phyloP scores from a whole-genome alignment of 83 land plant species.

The Diphasiastrum complanatum region DNA sequence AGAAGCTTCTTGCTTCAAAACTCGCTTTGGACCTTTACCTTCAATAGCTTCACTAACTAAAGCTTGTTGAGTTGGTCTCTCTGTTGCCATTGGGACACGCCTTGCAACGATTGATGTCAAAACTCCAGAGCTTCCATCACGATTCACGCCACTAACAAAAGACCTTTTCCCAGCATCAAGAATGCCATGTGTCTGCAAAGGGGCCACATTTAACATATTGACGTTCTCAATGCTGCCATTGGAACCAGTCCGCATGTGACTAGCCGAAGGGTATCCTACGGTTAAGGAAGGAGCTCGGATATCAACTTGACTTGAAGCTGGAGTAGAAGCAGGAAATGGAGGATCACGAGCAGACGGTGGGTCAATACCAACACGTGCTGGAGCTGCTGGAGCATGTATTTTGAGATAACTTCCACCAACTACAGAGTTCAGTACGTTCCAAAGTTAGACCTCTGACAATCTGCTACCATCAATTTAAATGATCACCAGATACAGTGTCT shows the following conservation, averaged over 20 bases:
- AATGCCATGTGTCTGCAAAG: slow-evolving; percentile 37
- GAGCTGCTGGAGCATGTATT: slow-evolving; percentile 36
- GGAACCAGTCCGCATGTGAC: slow-evolving; percentile 10
- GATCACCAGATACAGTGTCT: not conserved
- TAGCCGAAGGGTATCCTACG: slow-evolving; percentile 8
- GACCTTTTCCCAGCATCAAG: slow-evolving; percentile 41
- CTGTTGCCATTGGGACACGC: slow-evolving; percentile 40
- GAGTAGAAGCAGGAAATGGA: slow-evolving; percentile 56
- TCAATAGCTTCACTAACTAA: slow-evolving; percentile 44
- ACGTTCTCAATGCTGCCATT: slow-evolving; percentile 17
- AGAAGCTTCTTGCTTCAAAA: slow-evolving; percentile 35
- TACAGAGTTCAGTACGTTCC: slow-evolving; percentile 6
- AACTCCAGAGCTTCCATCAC: slow-evolving; percentile 36
- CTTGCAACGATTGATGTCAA: slow-evolving; percentile 40
- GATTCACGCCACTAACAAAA: slow-evolving; percentile 21
- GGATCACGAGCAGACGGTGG: slow-evolving; percentile 95
- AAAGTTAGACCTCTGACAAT: no score
- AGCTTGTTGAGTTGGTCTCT: slow-evolving; percentile 45
- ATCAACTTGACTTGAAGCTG: slow-evolving; percentile 44
- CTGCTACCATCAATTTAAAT: no score
- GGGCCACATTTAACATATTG: slow-evolving; percentile 33
- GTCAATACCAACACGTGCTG: slow-evolving; percentile 72
- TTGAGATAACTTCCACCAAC: slow-evolving; percentile 36
- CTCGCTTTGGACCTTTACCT: slow-evolving; percentile 40
- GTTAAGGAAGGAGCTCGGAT: slow-evolving; percentile 15